Conservation (phyloP, 2,329 filamentous ascomycete genomes). For the Cryphonectria parasitica region DNA sequence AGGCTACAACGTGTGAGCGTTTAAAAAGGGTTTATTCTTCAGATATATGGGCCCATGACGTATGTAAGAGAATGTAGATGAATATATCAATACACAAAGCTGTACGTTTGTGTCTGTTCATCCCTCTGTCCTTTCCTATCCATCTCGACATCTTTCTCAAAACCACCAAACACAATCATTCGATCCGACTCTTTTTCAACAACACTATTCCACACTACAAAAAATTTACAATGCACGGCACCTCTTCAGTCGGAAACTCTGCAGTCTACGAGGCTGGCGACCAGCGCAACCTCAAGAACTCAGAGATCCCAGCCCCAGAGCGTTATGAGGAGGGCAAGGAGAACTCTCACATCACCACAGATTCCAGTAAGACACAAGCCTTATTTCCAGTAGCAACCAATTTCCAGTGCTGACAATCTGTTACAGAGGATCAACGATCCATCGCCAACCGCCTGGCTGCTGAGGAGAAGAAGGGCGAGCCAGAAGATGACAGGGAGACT, state of each 20-base stretch:
- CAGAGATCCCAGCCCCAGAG: conserved; percentile 53
- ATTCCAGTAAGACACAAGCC: conserved; percentile 64
- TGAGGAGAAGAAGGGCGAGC: conserved; percentile 54
- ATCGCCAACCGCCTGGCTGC: conserved; percentile 73
- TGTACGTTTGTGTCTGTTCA: too few species aligned
- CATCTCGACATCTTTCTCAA: background rate
- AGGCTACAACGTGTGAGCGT: background rate
- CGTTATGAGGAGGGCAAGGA: conserved; percentile 74
- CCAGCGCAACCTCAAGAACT: conserved; percentile 67
- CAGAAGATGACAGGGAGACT: conserved; percentile 50
- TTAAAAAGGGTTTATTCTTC: background rate
- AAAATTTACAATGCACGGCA: conserved; percentile 39
- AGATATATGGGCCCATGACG: conserved; percentile 21
- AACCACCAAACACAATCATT: background rate
- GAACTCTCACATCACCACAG: conserved; percentile 68
- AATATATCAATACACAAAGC: conserved; percentile 26
- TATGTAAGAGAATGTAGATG: conserved; percentile 12
- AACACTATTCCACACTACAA: background rate
- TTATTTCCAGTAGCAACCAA: background rate
- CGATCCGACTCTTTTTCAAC: too few species aligned
- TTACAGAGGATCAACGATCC: conserved; percentile 68
- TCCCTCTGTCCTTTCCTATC: background rate
- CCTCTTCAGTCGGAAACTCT: conserved; percentile 69
- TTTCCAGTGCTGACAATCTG: background rate
- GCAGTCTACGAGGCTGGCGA: conserved; percentile 76